These are phyloP conservation scores for Trichoderma guizhouense DNA, from an alignment of 2,329 filamentous ascomycete species.

Conservation along the genomic window DNA sequence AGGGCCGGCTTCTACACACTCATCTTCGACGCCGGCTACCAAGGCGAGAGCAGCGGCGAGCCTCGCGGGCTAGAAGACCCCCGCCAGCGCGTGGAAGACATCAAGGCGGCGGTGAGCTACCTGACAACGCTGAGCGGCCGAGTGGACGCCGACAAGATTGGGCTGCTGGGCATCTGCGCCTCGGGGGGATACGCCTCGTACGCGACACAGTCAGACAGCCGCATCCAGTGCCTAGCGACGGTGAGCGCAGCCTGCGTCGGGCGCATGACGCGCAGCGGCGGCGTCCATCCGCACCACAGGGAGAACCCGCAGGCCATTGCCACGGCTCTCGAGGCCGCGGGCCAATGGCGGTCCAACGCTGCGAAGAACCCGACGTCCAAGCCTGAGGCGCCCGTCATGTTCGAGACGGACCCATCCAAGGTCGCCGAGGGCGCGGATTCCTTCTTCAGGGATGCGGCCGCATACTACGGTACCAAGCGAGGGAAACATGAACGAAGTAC, in stretches of 20 bases:
- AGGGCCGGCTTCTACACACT: conserved; percentile 33
- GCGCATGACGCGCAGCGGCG: conserved; percentile 25
- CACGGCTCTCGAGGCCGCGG: conserved; percentile 8
- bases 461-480: conserved; percentile 22
- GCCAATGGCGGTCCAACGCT: neutral
- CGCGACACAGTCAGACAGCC: conserved; percentile 35
- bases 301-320: conserved; percentile 10
- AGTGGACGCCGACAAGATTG: conserved; percentile 36
- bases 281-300: neutral
- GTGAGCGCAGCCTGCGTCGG: conserved; percentile 32
- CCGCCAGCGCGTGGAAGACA: conserved; percentile 36
- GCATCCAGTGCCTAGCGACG: conserved; percentile 38
- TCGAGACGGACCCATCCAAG: conserved; percentile 9
- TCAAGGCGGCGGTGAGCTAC: conserved; percentile 35
- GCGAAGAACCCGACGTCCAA: conserved; percentile 3
- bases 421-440: neutral
- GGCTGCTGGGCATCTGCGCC: conserved; percentile 38
- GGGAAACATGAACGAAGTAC: conserved; percentile 18
- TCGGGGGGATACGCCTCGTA: conserved; percentile 36
- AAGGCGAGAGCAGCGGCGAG: conserved; percentile 35
- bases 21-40: conserved; percentile 38
- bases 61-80: conserved; percentile 39
- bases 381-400: neutral
- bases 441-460: conserved; percentile 16
- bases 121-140: conserved; percentile 25